Conservation (phyloP, 2,329 filamentous ascomycete species). For the Phialemonium atrogriseum region DNA sequence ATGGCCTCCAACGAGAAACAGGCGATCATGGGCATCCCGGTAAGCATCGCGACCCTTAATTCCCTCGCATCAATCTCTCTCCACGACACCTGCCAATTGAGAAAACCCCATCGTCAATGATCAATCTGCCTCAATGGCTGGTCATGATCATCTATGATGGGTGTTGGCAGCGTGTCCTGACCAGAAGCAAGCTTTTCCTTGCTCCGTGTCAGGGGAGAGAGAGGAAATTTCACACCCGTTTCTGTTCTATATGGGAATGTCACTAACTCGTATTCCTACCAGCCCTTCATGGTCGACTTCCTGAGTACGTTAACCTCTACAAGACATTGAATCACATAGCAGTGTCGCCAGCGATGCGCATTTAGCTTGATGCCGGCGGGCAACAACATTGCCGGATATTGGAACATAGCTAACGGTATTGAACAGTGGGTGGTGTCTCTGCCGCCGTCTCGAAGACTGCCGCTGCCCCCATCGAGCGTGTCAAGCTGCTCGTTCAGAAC, state of each 20-base stretch:
- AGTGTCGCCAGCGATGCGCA: neutral
- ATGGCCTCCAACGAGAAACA: constrained; percentile 48
- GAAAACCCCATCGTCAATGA: too few species aligned
- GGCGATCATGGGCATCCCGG: constrained; percentile 60
- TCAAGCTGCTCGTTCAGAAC: constrained; percentile 99
- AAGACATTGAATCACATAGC: constrained; percentile 3
- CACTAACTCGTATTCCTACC: too few species aligned
- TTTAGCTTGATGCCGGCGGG: too few species aligned
- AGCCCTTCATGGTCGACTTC: constrained; percentile 98
- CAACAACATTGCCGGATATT: too few species aligned
- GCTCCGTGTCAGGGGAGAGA: too few species aligned
- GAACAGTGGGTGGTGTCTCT: constrained; percentile 98
- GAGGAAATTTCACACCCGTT: too few species aligned
- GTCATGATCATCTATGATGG: too few species aligned
- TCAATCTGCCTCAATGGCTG: neutral
- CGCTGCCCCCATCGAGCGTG: constrained; percentile 99
- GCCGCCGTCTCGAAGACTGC: constrained; percentile 99
- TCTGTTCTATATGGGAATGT: too few species aligned
- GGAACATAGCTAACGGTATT: too few species aligned
- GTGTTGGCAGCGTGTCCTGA: too few species aligned
- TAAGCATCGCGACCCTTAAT: constrained; percentile 33
- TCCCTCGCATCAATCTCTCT: constrained; percentile 19
- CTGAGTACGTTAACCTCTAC: constrained; percentile 67
- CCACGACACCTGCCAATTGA: too few species aligned
- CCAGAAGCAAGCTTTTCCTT: too few species aligned